phyloP scores from a whole-genome alignment of 2,329 filamentous ascomycete genomes.

The Aspergillus fijiensis region DNA sequence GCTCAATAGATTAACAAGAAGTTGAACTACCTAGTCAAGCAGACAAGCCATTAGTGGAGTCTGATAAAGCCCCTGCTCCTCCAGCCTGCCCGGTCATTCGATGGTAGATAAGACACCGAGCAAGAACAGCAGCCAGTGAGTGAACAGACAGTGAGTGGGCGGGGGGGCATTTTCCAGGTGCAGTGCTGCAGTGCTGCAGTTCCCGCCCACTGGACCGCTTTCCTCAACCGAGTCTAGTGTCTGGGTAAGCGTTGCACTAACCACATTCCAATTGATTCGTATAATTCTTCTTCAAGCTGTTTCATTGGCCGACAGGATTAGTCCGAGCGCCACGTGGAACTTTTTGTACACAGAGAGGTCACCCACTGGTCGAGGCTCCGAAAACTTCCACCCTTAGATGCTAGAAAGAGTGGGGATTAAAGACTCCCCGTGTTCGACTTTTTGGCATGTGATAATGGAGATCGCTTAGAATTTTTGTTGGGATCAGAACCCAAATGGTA shows the following conservation, averaged over 20 bases:
- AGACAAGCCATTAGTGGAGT: too few relatives aligned
- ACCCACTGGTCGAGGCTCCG: background rate
- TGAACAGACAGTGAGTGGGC: background rate
- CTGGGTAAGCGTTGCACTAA: background rate
- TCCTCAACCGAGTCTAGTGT: background rate
- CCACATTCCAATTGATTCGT: background rate
- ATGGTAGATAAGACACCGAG: background rate
- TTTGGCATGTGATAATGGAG: background rate
- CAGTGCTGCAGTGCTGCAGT: background rate
- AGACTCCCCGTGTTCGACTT: background rate
- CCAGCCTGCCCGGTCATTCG: background rate
- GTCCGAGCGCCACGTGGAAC: slow-evolving; percentile 6
- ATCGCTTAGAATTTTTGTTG: background rate
- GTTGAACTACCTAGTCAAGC: background rate
- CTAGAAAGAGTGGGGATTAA: too few relatives aligned
- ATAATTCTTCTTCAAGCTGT: too few relatives aligned
- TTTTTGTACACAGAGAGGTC: background rate
- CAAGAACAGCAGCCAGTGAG: background rate
- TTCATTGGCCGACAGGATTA: background rate
- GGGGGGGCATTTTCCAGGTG: background rate
- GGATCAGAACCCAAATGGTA: background rate
- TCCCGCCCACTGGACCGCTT: background rate
- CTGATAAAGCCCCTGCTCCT: background rate
- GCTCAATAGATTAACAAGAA: background rate
- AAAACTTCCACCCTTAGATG: background rate